Conservation (phyloP, 139 green algal genomes). For the Auxenochlorella protothecoides region DNA sequence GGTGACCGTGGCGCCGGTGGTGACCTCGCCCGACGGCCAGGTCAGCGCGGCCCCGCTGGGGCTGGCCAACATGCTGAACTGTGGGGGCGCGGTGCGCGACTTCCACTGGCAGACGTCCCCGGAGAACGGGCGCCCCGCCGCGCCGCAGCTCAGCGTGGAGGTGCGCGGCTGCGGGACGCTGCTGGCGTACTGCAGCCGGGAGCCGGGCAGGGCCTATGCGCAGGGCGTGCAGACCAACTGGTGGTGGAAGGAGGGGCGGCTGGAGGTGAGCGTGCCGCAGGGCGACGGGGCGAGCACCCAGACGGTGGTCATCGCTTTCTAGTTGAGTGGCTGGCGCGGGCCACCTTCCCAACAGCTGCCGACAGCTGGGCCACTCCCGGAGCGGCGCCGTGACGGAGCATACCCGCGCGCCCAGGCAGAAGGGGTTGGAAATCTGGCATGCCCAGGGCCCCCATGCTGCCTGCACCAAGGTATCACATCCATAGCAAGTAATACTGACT, state of each 20-base stretch:
- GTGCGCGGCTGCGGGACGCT: constrained; percentile 39
- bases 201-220: not conserved
- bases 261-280: too few species aligned
- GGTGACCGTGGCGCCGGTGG: constrained; percentile 10
- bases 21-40: not conserved
- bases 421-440: not conserved
- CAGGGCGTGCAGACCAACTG: too few species aligned
- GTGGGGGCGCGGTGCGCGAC: constrained; percentile 44
- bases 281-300: too few species aligned
- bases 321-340: too few species aligned
- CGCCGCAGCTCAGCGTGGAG: constrained; percentile 17
- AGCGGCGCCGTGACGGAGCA: not conserved
- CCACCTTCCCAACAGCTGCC: too few species aligned
- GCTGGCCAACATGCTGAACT: constrained; percentile 66
- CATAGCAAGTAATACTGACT: not conserved
- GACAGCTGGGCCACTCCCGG: too few species aligned
- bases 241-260: too few species aligned
- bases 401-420: not conserved
- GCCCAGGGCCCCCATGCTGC: too few species aligned
- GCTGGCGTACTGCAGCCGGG: constrained; percentile 34
- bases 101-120: not conserved
- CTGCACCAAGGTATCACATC: not conserved
- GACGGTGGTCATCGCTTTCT: too few species aligned
- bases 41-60: constrained; percentile 50
- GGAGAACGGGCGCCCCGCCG: constrained; percentile 3